Percentiles rank a stretch among this genome's conserved stretches.
phyloP scores from a whole-genome alignment of 2,329 filamentous ascomycete genomes.

The Calonectria leucothoes region DNA sequence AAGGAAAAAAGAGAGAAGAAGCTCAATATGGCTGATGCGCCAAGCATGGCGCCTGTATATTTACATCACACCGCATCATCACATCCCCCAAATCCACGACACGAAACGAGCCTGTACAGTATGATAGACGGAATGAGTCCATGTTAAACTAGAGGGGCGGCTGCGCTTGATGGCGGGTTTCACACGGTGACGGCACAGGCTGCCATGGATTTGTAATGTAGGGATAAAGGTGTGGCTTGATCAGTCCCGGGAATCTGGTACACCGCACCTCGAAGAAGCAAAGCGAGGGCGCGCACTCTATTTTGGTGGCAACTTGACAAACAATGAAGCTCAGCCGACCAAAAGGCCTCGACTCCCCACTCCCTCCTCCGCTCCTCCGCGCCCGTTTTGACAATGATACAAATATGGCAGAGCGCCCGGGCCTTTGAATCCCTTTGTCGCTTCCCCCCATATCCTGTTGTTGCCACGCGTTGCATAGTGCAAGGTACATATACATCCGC shows the following conservation, averaged over 20 bases:
- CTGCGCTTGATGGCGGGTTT: not conserved
- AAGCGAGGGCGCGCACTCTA: constrained; percentile 6
- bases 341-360: not conserved
- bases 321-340: not conserved
- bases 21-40: not conserved
- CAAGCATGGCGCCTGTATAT: constrained; percentile 11
- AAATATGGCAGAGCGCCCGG: not conserved
- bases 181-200: constrained; percentile 5
- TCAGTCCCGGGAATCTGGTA: not conserved
- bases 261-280: not conserved
- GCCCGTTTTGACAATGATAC: not conserved
- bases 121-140: not conserved
- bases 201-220: not conserved
- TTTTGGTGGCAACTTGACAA: constrained; percentile 1
- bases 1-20: not conserved
- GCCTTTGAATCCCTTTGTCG: not conserved
- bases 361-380: not conserved
- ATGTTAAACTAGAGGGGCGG: not conserved
- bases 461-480: not conserved
- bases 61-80: constrained; percentile 16
- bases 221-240: not conserved
- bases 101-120: constrained; percentile 13
- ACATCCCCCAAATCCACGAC: constrained; percentile 3
- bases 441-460: not conserved
- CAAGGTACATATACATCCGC: not conserved